phyloP scores from a whole-genome alignment of 2,329 filamentous ascomycete species.

The Lecanosticta acicola region DNA sequence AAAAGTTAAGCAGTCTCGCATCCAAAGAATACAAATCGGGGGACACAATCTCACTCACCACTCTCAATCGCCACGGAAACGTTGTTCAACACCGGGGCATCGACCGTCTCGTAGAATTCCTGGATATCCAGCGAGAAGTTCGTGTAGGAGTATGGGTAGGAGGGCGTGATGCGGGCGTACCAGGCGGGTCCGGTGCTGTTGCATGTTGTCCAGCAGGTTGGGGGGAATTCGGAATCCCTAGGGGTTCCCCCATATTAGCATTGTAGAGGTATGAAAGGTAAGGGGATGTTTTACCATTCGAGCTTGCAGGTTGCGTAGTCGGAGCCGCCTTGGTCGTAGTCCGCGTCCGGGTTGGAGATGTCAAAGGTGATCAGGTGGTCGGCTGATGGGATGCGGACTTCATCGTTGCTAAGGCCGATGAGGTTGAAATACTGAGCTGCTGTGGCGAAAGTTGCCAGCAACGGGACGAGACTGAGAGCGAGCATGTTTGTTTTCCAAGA shows the following conservation, averaged over 20 bases:
- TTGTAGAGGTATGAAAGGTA: not conserved
- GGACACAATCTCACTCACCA: too few species aligned
- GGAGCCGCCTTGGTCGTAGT: constrained; percentile 19
- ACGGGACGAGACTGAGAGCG: not conserved
- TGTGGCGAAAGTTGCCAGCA: constrained; percentile 3
- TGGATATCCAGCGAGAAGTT: constrained; percentile 7
- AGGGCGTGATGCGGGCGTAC: constrained; percentile 8
- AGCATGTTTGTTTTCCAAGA: constrained; percentile 1
- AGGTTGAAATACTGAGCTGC: constrained; percentile 19
- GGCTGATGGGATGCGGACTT: constrained; percentile 11
- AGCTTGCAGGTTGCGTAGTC: constrained; percentile 8
- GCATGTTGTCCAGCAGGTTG: constrained; percentile 7
- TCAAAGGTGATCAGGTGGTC: constrained; percentile 18
- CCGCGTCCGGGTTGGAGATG: constrained; percentile 18
- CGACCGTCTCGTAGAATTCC: constrained; percentile 12
- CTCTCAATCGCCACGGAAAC: constrained; percentile 3
- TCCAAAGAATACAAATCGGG: too few species aligned
- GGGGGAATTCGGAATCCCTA: not conserved
- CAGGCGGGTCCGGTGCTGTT: not conserved
- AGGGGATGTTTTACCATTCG: constrained; percentile 9
- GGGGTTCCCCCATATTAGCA: not conserved
- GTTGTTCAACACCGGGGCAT: constrained; percentile 3
- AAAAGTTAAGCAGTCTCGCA: too few species aligned
- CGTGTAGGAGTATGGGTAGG: not conserved
- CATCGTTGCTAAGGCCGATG: constrained; percentile 9